Base-by-base conservation (phyloP, 805 yeast species). In the Cyberlindnera samutprakarnensis region DNA sequence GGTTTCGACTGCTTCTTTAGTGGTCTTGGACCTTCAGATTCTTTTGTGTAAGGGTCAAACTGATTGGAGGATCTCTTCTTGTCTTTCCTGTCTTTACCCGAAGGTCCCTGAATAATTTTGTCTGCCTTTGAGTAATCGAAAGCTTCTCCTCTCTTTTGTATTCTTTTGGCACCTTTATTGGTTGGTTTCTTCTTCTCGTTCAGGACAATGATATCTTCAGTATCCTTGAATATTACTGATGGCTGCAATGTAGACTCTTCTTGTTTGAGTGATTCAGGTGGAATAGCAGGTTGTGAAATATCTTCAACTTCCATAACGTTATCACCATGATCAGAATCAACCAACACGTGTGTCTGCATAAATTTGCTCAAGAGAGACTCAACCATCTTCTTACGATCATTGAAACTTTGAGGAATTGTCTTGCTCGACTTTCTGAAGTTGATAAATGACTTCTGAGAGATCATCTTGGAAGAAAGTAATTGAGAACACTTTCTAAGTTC, bases 11-110 rank as follows among this genome's bases (percentile, higher is more conserved):
- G 48, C 32, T 62, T 70, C 55, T 71, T 75, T 7, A 70, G 68
- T n/a, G 69, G 66, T 42, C 57, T 57, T 7, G 80, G 80, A 2
- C 76, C 81, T 13, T 64, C 65, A 18, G 63, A 56, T 6, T 56
- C 60, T 27, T 60, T 62, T 14, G 66, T 52, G 41, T 75, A 79
- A 4, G 87, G 86, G 54, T 79, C 79, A 41, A 72, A 79, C 7
- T 67, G 39, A 10, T 31, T 37, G 5, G 46, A 31, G 5, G 38
- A 56, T 44, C 68, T 66, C 49, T 66, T 67, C 29, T 53, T 55
- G 5, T 43, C 47, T 13, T 43, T 39, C 25, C 40, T 52, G 30
- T 41, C 42, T 18, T 25, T 43, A 22, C 17, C 26, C 30, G 29
- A 25, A 14, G 41, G 21, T 21, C 28, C 18, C 38, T 49, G 49